A percentile compares a stretch with the other conserved stretches of the same genome.
Evolutionary conservation across 139 green algal species (phyloP).

Genomic region (Closterium sp.): DNA sequence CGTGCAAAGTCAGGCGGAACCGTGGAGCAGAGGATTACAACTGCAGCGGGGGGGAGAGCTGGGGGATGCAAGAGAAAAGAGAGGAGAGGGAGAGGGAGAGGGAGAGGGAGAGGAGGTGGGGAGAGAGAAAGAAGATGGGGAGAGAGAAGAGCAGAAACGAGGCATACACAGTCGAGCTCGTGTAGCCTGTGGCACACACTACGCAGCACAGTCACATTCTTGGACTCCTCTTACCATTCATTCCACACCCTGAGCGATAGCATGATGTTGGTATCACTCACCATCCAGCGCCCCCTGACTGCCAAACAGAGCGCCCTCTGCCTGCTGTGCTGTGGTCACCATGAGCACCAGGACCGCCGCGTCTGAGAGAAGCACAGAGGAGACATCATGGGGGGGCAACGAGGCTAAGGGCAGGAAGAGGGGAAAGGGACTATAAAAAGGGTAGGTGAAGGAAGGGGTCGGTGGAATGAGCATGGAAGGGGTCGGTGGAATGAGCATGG

Average conservation of each 20-base stretch:
- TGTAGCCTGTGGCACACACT: too few relatives aligned
- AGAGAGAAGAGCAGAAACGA: too few relatives aligned
- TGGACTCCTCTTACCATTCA: background rate
- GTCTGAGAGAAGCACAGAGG: conserved; percentile 8
- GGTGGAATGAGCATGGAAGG: background rate
- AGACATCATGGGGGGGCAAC: background rate
- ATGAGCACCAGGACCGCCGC: conserved; percentile 45
- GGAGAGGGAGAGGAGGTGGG: background rate
- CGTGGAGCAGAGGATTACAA: conserved; percentile 53
- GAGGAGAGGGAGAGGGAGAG: background rate
- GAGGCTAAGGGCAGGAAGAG: background rate
- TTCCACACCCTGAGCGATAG: too few relatives aligned
- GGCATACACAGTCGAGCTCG: too few relatives aligned
- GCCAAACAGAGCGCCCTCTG: conserved; percentile 47
- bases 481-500: too few relatives aligned
- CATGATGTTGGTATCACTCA: too few relatives aligned
- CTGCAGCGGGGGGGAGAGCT: background rate
- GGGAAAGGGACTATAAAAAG: background rate
- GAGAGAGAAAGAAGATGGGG: conserved; percentile 10
- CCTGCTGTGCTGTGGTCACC: conserved; percentile 44
- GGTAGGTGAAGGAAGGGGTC: too few relatives aligned
- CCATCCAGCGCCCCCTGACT: background rate
- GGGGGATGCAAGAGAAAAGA: background rate
- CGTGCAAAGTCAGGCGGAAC: conserved; percentile 45
- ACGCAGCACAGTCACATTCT: background rate